phyloP scores from a whole-genome alignment of 495 filamentous ascomycete genomes.

The Glonium stellatum region DNA sequence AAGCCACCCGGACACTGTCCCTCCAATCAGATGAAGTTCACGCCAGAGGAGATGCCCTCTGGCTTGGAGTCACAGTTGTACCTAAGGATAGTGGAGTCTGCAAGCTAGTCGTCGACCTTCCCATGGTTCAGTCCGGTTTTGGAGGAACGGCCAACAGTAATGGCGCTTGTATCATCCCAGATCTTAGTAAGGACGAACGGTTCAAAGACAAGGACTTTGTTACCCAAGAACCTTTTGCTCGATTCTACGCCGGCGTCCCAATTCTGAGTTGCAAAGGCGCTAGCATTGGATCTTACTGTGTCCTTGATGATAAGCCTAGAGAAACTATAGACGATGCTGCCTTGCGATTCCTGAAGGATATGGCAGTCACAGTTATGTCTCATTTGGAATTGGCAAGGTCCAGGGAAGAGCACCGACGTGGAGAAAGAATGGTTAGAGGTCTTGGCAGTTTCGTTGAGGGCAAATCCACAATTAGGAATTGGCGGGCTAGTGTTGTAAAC shows the following conservation, averaged over 20 bases:
- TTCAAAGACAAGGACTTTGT: conserved; percentile 32
- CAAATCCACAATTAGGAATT: conserved; percentile 28
- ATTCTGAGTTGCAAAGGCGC: conserved; percentile 20
- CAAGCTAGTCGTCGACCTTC: conserved; percentile 27
- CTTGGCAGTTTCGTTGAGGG: conserved; percentile 37
- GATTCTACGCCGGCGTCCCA: conserved; percentile 29
- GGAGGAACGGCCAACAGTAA: conserved; percentile 26
- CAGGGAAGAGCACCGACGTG: conserved; percentile 33
- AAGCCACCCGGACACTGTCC: conserved; percentile 30
- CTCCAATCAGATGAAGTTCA: conserved; percentile 5
- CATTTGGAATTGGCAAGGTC: conserved; percentile 39
- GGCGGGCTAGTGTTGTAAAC: conserved; percentile 2
- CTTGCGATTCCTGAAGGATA: conserved; percentile 37
- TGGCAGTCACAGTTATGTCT: conserved; percentile 40
- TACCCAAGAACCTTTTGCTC: not conserved
- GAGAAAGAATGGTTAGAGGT: conserved; percentile 38
- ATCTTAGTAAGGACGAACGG: conserved; percentile 35
- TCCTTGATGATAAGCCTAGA: conserved; percentile 14
- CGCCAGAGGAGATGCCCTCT: conserved; percentile 25
- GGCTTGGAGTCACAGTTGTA: conserved; percentile 17
- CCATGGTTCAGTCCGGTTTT: conserved; percentile 18
- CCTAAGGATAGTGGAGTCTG: conserved; percentile 26
- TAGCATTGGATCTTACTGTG: conserved; percentile 26
- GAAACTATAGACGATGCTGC: conserved; percentile 35
- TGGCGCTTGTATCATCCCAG: conserved; percentile 22